Percentiles rank a stretch among this genome's conserved stretches.
phyloP scores from a whole-genome alignment of 2,329 filamentous ascomycete genomes.

The Decorospora gaudefroyi region DNA sequence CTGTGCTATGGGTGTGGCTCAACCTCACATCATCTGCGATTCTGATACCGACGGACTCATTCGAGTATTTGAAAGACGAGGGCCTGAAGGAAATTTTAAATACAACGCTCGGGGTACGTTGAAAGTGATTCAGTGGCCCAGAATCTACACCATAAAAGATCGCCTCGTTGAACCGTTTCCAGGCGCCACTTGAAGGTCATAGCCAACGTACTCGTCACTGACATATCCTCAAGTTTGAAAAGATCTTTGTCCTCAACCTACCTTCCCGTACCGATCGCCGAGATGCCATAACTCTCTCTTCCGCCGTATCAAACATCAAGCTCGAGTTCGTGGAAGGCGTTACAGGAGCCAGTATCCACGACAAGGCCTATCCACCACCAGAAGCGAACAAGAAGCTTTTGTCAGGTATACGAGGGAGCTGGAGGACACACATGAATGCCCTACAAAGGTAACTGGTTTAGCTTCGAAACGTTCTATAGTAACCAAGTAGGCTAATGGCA shows the following conservation, averaged over 20 bases:
- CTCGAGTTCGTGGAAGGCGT: constrained; percentile 58
- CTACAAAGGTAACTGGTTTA: constrained; percentile 28
- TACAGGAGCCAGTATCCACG: constrained; percentile 42
- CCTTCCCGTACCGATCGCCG: constrained; percentile 58
- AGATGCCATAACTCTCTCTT: constrained; percentile 57
- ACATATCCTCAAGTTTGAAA: constrained; percentile 53
- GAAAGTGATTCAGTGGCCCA: background rate
- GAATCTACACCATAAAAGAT: no score
- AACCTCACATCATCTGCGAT: constrained; percentile 18
- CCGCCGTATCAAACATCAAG: constrained; percentile 54
- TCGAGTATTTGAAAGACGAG: constrained; percentile 28
- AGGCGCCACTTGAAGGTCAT: no score
- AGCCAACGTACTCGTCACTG: background rate
- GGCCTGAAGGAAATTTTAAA: constrained; percentile 34
- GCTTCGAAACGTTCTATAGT: background rate
- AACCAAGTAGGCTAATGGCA: constrained; percentile 4
- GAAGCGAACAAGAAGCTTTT: constrained; percentile 35
- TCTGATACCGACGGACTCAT: constrained; percentile 31
- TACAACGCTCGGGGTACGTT: constrained; percentile 35
- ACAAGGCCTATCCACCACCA: constrained; percentile 38
- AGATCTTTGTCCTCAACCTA: constrained; percentile 60
- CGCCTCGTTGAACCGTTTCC: no score
- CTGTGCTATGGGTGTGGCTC: constrained; percentile 28
- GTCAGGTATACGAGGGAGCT: constrained; percentile 37
- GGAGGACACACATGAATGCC: constrained; percentile 43